Conservation (phyloP, 257 asterid species). For the Nicotiana noctiflora region DNA sequence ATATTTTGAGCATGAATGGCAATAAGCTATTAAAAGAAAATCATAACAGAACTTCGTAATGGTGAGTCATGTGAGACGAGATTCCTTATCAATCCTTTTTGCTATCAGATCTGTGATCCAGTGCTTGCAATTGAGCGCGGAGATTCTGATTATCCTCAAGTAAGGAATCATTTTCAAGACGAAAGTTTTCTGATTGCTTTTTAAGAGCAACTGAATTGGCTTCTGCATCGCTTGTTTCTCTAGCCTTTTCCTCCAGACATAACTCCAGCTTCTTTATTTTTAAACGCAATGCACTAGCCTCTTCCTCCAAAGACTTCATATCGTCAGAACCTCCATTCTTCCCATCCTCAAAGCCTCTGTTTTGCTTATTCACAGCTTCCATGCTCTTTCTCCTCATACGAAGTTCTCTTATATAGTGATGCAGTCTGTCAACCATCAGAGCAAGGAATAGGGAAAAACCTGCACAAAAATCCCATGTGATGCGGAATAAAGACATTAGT, state of each 20-base stretch:
- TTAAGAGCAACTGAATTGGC: conserved; percentile 60
- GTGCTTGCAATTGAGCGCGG: conserved; percentile 55
- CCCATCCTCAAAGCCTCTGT: conserved; percentile 44
- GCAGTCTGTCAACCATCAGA: conserved; percentile 75
- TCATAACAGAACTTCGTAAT: neutral
- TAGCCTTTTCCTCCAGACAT: conserved; percentile 44
- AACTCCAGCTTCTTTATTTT: conserved; percentile 48
- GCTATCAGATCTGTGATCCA: conserved; percentile 52
- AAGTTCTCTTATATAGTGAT: conserved; percentile 76
- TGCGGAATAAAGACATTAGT: neutral
- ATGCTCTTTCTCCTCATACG: conserved; percentile 56
- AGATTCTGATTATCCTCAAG: conserved; percentile 77
- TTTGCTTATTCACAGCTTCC: conserved; percentile 68
- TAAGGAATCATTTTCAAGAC: conserved; percentile 65
- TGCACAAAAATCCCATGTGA: conserved; percentile 19
- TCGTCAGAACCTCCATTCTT: conserved; percentile 36
- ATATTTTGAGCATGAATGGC: neutral
- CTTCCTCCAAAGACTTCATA: conserved; percentile 51
- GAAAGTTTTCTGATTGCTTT: conserved; percentile 80
- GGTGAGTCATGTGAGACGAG: neutral
- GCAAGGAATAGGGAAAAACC: conserved; percentile 75
- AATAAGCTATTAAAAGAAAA: neutral
- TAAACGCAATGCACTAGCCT: conserved; percentile 29
- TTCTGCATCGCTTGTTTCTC: conserved; percentile 54
- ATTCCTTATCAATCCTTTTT: conserved; percentile 49